Percentiles rank a stretch among this genome's conserved stretches.
These are phyloP conservation scores for Phycomyces nitens DNA, from an alignment of 192 early-diverging fungal genomes.

Conservation along the genomic window DNA sequence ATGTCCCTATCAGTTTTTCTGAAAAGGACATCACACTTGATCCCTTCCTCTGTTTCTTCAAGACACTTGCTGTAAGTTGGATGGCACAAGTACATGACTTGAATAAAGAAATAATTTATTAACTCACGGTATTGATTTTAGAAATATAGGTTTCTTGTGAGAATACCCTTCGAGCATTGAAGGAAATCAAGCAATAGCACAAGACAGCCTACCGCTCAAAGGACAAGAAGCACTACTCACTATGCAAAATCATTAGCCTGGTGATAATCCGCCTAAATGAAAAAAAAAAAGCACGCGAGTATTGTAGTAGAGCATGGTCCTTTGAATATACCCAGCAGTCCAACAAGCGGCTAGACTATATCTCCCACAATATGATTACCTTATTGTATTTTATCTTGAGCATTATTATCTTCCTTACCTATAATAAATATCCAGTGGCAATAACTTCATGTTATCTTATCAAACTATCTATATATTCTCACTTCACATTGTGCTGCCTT, in stretches of 20 bases:
- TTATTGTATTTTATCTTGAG: not conserved
- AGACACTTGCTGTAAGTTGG: slow-evolving; percentile 11
- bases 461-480: slow-evolving; percentile 3
- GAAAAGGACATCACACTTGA: slow-evolving; percentile 13
- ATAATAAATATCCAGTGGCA: too few species aligned
- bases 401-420: not conserved
- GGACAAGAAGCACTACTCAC: not conserved
- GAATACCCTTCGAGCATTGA: slow-evolving; percentile 4
- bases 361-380: not conserved
- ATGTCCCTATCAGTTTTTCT: slow-evolving; percentile 3
- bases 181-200: slow-evolving; percentile 11
- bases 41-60: slow-evolving; percentile 7
- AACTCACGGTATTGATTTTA: slow-evolving; percentile 10
- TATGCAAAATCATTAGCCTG: not conserved
- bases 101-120: slow-evolving; percentile 9
- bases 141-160: slow-evolving; percentile 12
- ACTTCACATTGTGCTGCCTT: not conserved
- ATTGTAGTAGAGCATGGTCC: not conserved
- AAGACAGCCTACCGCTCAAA: slow-evolving; percentile 6
- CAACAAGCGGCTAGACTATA: not conserved
- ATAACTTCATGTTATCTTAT: not conserved
- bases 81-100: slow-evolving; percentile 1
- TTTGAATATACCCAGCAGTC: slow-evolving; percentile 1
- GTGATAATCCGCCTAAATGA: not conserved
- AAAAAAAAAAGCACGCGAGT: not conserved